Evolutionary conservation across 192 early-diverging fungal species (phyloP), one percentile per base, ranked within the genome.

Genomic region (Umbelopsis sp.): DNA sequence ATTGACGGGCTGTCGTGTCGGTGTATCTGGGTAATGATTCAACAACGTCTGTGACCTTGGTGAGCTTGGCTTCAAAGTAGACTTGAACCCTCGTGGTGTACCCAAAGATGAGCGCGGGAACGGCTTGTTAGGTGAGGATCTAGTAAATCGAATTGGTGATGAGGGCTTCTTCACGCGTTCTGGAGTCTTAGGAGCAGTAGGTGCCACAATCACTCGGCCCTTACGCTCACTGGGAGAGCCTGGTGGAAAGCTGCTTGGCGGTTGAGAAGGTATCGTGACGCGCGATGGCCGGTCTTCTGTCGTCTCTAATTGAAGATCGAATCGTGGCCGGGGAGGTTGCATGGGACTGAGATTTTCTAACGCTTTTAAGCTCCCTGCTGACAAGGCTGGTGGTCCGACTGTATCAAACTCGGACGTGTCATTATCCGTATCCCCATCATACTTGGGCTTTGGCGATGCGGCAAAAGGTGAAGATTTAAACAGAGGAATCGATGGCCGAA

Each of bases 161-260:
- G 12, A 13, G 0, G 20, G 48, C 15, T 18, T 16, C 16, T 49
- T 49, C 15, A 3, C 18, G 20, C 48, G 48, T 21, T 53, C 51
- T 23, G 51, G 51, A 4, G 51, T 23, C 23, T 23, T n/a, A 1
- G 23, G 12, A 23, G 21, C 51, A 1, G 51, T 53, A 10, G 51
- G 51, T 25, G 22, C 51, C 4, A 53, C 21, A 27, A 53, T 53
- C 11, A 53, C 21, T 23, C 51, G n/a, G 23, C 23, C 23, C 1
- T 53, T 53, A 23, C 51, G 51, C n/a, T 53, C 23, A 25, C 51
- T 53, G 23, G 51, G 51, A 1, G 51, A 53, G 8, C 51, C 51
- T 53, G 23, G 51, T 20, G 15, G 21, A 20, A 53, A 53, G 21
- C 12, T n/a, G 23, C 51, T 23, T 20, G 48, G 0, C 20, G 3